Evolutionary conservation across 495 filamentous ascomycete genomes (phyloP), one percentile per base, ranked within the genome.

Genomic region (Xylaria flabelliformis): DNA sequence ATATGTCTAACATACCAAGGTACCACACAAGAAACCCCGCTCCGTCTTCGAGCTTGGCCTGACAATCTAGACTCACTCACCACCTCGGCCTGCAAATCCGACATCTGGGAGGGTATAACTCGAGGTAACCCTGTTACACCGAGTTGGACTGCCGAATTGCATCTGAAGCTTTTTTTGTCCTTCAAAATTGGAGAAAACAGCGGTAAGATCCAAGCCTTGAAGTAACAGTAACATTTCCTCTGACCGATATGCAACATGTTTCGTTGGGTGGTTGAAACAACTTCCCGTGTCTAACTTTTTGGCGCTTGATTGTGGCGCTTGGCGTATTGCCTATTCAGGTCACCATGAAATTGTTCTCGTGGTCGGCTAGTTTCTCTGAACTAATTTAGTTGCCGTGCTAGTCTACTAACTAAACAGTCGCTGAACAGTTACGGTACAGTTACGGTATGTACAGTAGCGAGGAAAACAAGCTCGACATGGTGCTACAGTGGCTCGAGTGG

Each of bases 261-360:
- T 42, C 12, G 9, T 50, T 50, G 46, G 46, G 46, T 50, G 55
- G 55, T 34, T 13, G 26, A 58, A 34, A 26, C 55, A 58, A 24
- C 3, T 24, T 34, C 17, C 55, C 55, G 13, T 36, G 59, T 62
- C 36, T 24, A 39, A 21, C 1, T 34, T 44, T 4, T 64, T 44
- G 44, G 63, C n/a, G 50, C 65, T 56, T 55, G 50, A 1, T 34
- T 44, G 44, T 44, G 44, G 63, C 34, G 50, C 65, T 67, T 55
- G 50, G 32, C 50, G 10, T 50, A 44, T 56, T 56, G 34, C 65
- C 65, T 29, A 26, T 42, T 67, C 32, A 3, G 65, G 61, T 17
- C 19, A 64, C 61, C 36, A 21, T 7, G 39, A 10, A 64, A 9
- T 64, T 29, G 36, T 44, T 64, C 61, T 64, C 61, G 61, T 44